Conservation (phyloP, 1,139 yeast genomes). For the Scheffersomyces cryptocercus region DNA sequence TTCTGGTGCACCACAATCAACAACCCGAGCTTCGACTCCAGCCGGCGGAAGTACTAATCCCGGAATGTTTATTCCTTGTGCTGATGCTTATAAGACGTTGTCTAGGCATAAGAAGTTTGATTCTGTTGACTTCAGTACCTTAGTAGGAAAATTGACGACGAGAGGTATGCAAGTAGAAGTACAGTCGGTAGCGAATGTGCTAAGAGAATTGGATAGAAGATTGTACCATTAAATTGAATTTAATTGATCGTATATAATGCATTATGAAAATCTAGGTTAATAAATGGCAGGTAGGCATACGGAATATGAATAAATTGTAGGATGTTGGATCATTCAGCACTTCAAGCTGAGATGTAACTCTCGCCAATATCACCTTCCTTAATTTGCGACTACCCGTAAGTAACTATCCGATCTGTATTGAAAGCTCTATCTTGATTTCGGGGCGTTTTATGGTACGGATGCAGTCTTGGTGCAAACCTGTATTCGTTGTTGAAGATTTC, state of each 20-base stretch:
- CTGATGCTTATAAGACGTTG: conserved; percentile 84
- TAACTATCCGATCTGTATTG: no score
- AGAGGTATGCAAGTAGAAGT: conserved; percentile 89
- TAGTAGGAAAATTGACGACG: conserved; percentile 76
- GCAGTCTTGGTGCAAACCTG: no score
- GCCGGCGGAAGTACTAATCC: conserved; percentile 17
- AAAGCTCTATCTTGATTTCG: no score
- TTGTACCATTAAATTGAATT: conserved; percentile 43
- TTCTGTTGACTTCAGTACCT: conserved; percentile 67
- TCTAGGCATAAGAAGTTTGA: conserved; percentile 77
- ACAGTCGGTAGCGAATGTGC: conserved; percentile 78
- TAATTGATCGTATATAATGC: not conserved
- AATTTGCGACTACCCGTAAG: no score
- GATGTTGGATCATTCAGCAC: no score
- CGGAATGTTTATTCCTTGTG: conserved; percentile 77
- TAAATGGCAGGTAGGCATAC: no score
- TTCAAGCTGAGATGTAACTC: no score
- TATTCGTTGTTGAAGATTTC: no score
- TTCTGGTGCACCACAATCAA: conserved; percentile 19
- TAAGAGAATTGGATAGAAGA: conserved; percentile 75
- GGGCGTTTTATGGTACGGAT: no score
- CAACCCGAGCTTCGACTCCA: conserved; percentile 12
- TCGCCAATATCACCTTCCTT: no score
- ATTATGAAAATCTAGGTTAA: no score
- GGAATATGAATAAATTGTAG: no score